These are phyloP conservation scores for Apophysomyces sp. DNA, from an alignment of 371 early-diverging fungal genomes.

Conservation along the genomic window DNA sequence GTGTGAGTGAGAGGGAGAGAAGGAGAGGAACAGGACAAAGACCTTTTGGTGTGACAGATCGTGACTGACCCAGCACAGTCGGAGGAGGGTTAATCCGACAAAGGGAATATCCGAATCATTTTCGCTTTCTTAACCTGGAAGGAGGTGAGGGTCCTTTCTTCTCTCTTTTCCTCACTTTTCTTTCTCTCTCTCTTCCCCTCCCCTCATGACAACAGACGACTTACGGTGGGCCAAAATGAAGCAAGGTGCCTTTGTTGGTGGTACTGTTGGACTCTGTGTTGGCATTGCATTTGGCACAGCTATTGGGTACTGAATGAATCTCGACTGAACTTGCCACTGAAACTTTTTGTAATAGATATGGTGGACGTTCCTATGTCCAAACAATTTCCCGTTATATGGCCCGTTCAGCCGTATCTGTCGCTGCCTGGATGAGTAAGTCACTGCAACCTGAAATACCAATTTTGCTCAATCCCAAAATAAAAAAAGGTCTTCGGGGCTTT, in stretches of 20 bases:
- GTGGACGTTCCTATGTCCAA: constrained; percentile 8
- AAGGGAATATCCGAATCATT: too few species aligned
- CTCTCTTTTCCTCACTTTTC: constrained; percentile 3
- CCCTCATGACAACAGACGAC: constrained; percentile 4
- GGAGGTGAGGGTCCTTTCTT: background rate
- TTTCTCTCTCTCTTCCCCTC: background rate
- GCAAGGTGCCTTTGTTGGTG: constrained; percentile 9
- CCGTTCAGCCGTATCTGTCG: constrained; percentile 19
- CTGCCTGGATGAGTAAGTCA: constrained; percentile 26
- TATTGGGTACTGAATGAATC: constrained; percentile 9
- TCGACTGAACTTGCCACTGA: too few species aligned
- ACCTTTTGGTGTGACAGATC: too few species aligned
- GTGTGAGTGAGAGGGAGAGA: background rate
- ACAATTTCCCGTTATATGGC: constrained; percentile 23
- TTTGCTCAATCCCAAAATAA: background rate
- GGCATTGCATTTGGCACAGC: constrained; percentile 16
- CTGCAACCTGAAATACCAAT: background rate
- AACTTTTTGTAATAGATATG: background rate
- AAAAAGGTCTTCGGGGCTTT: constrained; percentile 15
- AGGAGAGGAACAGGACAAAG: background rate
- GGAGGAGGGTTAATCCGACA: background rate
- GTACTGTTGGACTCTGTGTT: constrained; percentile 20
- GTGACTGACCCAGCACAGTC: background rate
- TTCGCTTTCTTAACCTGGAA: too few species aligned
- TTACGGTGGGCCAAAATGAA: constrained; percentile 9